These are phyloP conservation scores for Diaporthe ilicicola DNA, from an alignment of 2,329 filamentous ascomycete genomes.

Conservation along the genomic window DNA sequence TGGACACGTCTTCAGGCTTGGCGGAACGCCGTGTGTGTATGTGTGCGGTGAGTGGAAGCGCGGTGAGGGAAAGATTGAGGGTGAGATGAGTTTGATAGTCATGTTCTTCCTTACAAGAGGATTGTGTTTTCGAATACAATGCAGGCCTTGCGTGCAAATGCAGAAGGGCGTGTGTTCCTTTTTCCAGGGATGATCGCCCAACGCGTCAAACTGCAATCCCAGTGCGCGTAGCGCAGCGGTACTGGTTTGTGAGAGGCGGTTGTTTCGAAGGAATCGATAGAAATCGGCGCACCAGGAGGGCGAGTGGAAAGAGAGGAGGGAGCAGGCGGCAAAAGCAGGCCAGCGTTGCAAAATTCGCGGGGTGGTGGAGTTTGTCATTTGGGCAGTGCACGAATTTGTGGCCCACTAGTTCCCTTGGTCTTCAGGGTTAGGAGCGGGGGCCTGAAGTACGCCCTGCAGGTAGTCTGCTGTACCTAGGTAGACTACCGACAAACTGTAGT, in stretches of 20 bases:
- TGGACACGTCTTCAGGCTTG: neutral
- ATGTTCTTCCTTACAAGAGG: constrained; percentile 6
- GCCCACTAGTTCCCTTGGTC: neutral
- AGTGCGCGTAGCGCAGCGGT: constrained; percentile 29
- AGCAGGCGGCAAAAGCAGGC: neutral
- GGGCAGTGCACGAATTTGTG: constrained; percentile 29
- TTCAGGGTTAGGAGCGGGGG: constrained; percentile 7
- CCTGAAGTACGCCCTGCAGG: no score
- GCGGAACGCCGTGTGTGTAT: neutral
- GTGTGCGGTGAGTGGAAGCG: neutral
- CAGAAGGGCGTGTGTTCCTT: constrained; percentile 1
- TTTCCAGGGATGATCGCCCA: neutral
- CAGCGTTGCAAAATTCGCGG: constrained; percentile 23
- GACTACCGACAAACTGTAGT: no score
- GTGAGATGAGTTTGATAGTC: neutral
- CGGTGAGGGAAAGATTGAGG: neutral
- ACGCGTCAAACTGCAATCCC: constrained; percentile 4
- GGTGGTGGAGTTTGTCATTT: constrained; percentile 30
- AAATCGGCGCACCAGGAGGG: constrained; percentile 28
- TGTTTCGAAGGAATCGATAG: constrained; percentile 12
- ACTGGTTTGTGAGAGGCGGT: neutral
- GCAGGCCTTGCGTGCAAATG: neutral
- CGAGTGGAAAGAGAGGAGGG: constrained; percentile 11
- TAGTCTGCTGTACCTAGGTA: no score
- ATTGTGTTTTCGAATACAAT: neutral